These are phyloP conservation scores for Microcyclosporella mali DNA, from an alignment of 2,329 filamentous ascomycete genomes.

Conservation along the genomic window DNA sequence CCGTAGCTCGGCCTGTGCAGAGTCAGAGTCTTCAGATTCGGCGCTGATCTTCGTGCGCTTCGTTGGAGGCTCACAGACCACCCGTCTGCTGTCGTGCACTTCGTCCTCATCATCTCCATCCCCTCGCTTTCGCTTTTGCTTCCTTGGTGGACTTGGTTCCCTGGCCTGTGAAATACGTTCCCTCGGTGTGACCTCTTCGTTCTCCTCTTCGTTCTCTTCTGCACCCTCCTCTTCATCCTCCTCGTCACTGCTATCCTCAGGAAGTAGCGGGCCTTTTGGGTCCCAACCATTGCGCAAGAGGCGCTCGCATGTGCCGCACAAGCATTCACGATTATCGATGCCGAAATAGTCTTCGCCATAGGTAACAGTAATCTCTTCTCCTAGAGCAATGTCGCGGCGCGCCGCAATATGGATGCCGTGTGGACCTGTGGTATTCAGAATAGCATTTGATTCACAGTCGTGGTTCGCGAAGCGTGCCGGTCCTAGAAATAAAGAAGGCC, in stretches of 20 bases:
- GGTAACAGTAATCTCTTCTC: constrained; percentile 93
- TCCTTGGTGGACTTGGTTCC: constrained; percentile 7
- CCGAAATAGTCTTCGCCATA: constrained; percentile 97
- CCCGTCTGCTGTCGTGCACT: too few species aligned
- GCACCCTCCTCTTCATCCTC: constrained; percentile 26
- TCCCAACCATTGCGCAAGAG: constrained; percentile 76
- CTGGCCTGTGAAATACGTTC: background rate
- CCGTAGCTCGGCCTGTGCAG: too few species aligned
- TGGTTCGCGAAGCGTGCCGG: constrained; percentile 96
- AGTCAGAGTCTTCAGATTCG: background rate
- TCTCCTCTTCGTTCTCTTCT: constrained; percentile 19
- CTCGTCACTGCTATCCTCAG: constrained; percentile 31
- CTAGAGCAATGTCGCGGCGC: constrained; percentile 69
- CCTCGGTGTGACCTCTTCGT: constrained; percentile 5
- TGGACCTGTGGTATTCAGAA: constrained; percentile 73
- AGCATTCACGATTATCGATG: constrained; percentile 86
- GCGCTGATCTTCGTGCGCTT: background rate
- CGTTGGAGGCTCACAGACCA: too few species aligned
- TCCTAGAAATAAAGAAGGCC: constrained; percentile 85
- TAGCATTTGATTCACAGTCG: constrained; percentile 88
- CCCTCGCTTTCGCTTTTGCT: constrained; percentile 15
- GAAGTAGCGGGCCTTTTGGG: constrained; percentile 33
- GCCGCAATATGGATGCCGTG: constrained; percentile 90
- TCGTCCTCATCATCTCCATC: constrained; percentile 8
- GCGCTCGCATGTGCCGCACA: constrained; percentile 82